phyloP scores from a whole-genome alignment of 2,329 filamentous ascomycete species.

The Cyanodermella asteris region DNA sequence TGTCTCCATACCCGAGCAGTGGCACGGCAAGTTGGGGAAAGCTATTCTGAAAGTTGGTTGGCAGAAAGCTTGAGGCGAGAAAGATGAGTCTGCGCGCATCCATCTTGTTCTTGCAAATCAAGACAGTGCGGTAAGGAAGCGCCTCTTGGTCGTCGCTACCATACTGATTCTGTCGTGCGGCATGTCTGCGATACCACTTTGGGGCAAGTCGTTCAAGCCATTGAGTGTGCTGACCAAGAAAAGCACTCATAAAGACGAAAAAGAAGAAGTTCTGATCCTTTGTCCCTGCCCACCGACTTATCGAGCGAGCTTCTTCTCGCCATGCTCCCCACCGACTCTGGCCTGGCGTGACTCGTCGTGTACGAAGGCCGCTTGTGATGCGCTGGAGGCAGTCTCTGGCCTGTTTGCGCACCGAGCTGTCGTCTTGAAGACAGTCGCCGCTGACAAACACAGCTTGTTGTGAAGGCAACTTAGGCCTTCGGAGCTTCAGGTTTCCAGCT shows the following conservation, averaged over 20 bases:
- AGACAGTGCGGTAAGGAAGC: constrained; percentile 31
- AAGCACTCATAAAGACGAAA: constrained; percentile 35
- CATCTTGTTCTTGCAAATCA: constrained; percentile 37
- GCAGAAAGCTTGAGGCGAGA: constrained; percentile 34
- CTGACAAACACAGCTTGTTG: constrained; percentile 6
- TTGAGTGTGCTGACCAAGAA: constrained; percentile 36
- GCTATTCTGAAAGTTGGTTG: constrained; percentile 25
- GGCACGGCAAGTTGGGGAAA: constrained; percentile 30
- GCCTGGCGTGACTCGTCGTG: constrained; percentile 33
- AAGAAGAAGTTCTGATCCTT: constrained; percentile 39
- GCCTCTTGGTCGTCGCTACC: constrained; percentile 24
- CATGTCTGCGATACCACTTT: constrained; percentile 30
- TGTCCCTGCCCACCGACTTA: constrained; percentile 30
- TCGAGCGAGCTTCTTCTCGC: constrained; percentile 37
- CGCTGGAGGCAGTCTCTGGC: constrained; percentile 26
- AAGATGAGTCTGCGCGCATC: constrained; percentile 35
- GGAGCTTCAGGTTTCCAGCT: not conserved
- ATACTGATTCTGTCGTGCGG: constrained; percentile 28
- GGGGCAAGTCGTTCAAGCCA: constrained; percentile 34
- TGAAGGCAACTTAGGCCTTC: constrained; percentile 13
- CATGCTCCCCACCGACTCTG: constrained; percentile 38
- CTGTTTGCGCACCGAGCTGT: constrained; percentile 22
- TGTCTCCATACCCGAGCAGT: constrained; percentile 23
- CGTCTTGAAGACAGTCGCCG: constrained; percentile 7
- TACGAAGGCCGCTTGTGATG: constrained; percentile 31